phyloP scores from a whole-genome alignment of 2,329 filamentous ascomycete species.

The Coniochaeta prunicola region DNA sequence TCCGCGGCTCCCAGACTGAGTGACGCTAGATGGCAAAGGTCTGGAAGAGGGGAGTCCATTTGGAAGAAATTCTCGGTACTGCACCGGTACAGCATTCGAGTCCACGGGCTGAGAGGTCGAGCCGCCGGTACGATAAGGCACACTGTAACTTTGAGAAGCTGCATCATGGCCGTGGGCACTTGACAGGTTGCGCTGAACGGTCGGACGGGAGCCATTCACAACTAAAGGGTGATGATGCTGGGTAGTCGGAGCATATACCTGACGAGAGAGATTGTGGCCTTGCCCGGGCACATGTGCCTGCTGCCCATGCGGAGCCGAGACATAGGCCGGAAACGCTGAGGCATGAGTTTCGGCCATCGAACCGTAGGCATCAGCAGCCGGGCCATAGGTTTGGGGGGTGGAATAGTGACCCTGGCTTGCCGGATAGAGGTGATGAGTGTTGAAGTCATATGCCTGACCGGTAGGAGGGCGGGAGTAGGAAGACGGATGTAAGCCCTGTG shows the following conservation, averaged over 20 bases:
- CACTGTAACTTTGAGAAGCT: neutral
- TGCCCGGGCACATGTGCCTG: neutral
- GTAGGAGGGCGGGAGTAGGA: too few species aligned
- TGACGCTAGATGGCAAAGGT: neutral
- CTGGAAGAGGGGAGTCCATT: neutral
- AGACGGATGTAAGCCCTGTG: too few species aligned
- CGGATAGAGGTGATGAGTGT: too few species aligned
- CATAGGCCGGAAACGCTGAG: neutral
- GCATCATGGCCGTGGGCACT: neutral
- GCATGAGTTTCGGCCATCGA: neutral
- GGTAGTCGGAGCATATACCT: neutral
- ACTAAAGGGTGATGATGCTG: neutral
- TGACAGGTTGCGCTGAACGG: neutral
- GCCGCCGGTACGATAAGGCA: neutral
- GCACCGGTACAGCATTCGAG: neutral
- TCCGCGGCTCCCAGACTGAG: neutral
- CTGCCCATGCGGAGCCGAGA: neutral
- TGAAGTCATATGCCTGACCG: too few species aligned
- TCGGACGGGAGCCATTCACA: neutral
- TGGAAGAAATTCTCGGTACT: neutral
- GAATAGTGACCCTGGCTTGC: too few species aligned
- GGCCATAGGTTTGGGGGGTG: too few species aligned
- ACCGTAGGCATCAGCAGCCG: neutral
- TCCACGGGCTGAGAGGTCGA: neutral
- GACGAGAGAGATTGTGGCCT: neutral